phyloP scores from a whole-genome alignment of 1,139 yeast species.

The Pichia sp. region DNA sequence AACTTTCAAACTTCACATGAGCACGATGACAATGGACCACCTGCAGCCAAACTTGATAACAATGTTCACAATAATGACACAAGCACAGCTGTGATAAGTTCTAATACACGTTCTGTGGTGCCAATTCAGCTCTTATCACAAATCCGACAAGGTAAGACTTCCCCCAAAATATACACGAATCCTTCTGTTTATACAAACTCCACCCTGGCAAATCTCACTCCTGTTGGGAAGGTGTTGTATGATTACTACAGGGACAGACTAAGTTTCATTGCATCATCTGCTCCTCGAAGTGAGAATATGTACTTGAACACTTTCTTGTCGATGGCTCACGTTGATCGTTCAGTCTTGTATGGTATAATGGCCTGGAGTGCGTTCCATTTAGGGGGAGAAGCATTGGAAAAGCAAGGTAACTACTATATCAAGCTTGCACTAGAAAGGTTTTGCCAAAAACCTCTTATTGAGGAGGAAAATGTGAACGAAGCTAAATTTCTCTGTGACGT shows the following conservation, averaged over 20 bases:
- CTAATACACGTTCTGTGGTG: not conserved
- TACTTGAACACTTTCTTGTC: conserved; percentile 72
- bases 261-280: conserved; percentile 53
- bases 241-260: conserved; percentile 60
- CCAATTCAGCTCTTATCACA: not conserved
- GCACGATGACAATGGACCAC: no score
- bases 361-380: conserved; percentile 75
- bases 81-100: no score
- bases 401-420: conserved; percentile 38
- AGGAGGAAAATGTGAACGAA: conserved; percentile 15
- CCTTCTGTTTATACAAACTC: conserved; percentile 25
- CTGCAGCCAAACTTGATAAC: no score
- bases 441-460: conserved; percentile 25
- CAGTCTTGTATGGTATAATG: conserved; percentile 60
- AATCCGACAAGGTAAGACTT: not conserved
- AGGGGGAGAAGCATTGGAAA: conserved; percentile 36
- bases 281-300: conserved; percentile 60
- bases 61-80: no score
- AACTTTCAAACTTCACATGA: no score
- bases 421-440: conserved; percentile 41
- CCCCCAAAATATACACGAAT: conserved; percentile 16
- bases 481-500: conserved; percentile 14
- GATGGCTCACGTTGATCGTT: conserved; percentile 61
- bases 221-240: conserved; percentile 44
- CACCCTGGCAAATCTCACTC: conserved; percentile 29